Evolutionary conservation across 306 rosid genomes (phyloP).

Genomic region (Argentina anserina): DNA sequence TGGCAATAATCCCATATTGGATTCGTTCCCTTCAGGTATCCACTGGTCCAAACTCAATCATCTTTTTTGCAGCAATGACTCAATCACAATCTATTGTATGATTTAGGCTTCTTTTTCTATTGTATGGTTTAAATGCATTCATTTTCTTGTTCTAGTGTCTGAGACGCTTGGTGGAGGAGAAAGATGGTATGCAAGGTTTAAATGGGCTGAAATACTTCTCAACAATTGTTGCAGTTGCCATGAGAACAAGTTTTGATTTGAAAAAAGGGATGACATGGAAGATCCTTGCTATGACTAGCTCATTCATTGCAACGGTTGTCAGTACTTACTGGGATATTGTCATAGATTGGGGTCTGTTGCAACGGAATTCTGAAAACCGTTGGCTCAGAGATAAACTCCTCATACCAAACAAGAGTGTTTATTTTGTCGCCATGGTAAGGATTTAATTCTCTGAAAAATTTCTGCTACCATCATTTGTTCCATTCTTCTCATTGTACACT

Average conservation of each 20-base stretch:
- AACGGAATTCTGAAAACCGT: slow-evolving; percentile 43
- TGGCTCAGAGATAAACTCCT: slow-evolving; percentile 77
- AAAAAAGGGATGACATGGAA: slow-evolving; percentile 28
- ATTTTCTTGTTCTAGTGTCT: slow-evolving; percentile 36
- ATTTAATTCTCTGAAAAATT: not conserved
- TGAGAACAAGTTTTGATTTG: slow-evolving; percentile 42
- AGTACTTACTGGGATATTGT: slow-evolving; percentile 59
- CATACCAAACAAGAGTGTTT: slow-evolving; percentile 45
- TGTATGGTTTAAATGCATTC: not conserved
- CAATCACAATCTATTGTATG: not conserved
- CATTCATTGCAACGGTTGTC: slow-evolving; percentile 36
- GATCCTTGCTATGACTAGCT: slow-evolving; percentile 32
- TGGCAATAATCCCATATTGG: slow-evolving; percentile 71
- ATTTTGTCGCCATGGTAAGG: slow-evolving; percentile 57
- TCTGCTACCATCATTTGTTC: not conserved
- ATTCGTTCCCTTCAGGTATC: slow-evolving; percentile 69
- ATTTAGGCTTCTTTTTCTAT: not conserved
- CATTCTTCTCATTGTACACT: not conserved
- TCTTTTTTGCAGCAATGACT: not conserved
- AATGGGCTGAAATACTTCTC: slow-evolving; percentile 49
- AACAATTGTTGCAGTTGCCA: slow-evolving; percentile 42
- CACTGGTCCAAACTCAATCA: not conserved
- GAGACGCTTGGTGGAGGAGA: slow-evolving; percentile 51
- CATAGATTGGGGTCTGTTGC: slow-evolving; percentile 57
- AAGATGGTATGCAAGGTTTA: slow-evolving; percentile 33